phyloP scores from a whole-genome alignment of 2,329 filamentous ascomycete species.

The Fusarium tupiense region DNA sequence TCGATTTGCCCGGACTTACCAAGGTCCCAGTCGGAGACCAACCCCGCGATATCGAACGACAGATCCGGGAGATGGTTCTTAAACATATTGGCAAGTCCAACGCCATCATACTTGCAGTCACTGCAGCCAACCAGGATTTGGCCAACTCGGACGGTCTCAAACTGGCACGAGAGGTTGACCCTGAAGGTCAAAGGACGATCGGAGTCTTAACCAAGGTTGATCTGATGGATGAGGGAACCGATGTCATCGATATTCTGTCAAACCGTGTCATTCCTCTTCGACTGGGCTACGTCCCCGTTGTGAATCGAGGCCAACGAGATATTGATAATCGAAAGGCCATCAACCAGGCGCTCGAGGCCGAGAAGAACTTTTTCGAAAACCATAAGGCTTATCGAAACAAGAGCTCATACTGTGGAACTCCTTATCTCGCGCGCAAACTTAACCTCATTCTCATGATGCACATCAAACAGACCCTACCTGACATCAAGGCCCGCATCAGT shows the following conservation, averaged over 20 bases:
- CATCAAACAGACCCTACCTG: slow-evolving; percentile 98
- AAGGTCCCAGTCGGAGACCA: slow-evolving; percentile 98
- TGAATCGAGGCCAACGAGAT: slow-evolving; percentile 96
- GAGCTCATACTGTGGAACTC: slow-evolving; percentile 97
- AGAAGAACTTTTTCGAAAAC: slow-evolving; percentile 97
- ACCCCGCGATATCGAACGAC: slow-evolving; percentile 93
- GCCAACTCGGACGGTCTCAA: slow-evolving; percentile 98
- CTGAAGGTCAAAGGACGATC: slow-evolving; percentile 96
- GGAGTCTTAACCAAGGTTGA: slow-evolving; percentile 99
- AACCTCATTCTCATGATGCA: slow-evolving; percentile 99
- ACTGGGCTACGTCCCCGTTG: slow-evolving; percentile 94
- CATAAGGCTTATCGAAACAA: slow-evolving; percentile 99
- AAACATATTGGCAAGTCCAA: slow-evolving; percentile 99
- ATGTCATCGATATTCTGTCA: slow-evolving; percentile 97
- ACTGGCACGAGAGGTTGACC: slow-evolving; percentile 94
- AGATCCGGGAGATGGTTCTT: slow-evolving; percentile 97
- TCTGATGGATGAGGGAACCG: slow-evolving; percentile 98
- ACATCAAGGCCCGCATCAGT: slow-evolving; percentile 97
- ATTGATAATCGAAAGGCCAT: slow-evolving; percentile 99
- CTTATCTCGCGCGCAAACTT: slow-evolving; percentile 94
- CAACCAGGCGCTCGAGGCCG: slow-evolving; percentile 86
- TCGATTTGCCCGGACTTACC: slow-evolving; percentile 95
- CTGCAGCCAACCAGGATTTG: slow-evolving; percentile 95
- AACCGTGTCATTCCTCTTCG: slow-evolving; percentile 96
- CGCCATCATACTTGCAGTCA: slow-evolving; percentile 96